phyloP scores from a whole-genome alignment of 257 asterid species.

The Nicotiana noctiflora region DNA sequence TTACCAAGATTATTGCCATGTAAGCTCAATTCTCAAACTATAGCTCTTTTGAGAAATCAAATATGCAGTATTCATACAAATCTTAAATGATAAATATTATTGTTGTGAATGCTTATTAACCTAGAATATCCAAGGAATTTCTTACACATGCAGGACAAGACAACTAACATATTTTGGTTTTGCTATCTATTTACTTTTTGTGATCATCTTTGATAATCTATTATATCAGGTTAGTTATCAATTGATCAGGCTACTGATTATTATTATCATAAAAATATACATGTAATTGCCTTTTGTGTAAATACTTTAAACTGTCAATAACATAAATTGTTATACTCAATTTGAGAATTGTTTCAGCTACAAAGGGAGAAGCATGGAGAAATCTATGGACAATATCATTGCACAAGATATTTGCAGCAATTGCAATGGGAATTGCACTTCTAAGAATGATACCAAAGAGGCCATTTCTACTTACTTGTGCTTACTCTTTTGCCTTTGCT shows the following conservation, averaged over 20 bases:
- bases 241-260: too few species aligned
- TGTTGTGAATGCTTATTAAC: background rate
- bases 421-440: conserved; percentile 90
- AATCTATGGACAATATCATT: conserved; percentile 77
- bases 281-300: too few species aligned
- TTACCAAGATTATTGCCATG: too few species aligned
- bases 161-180: too few species aligned
- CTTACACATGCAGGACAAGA: background rate
- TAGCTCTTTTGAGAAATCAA: too few species aligned
- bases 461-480: conserved; percentile 55
- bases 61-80: too few species aligned
- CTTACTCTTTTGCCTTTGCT: conserved; percentile 73
- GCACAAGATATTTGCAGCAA: conserved; percentile 85
- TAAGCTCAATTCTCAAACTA: too few species aligned
- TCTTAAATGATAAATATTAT: too few species aligned
- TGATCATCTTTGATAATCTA: background rate
- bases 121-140: background rate
- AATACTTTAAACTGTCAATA: too few species aligned
- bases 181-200: background rate
- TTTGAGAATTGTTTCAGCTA: conserved; percentile 25
- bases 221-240: too few species aligned
- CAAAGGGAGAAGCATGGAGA: conserved; percentile 74
- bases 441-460: conserved; percentile 80
- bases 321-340: background rate
- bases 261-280: too few species aligned